Evolutionary conservation across 169 alveolate species (phyloP), one percentile per base, ranked within the genome.

Genomic region (Perkinsus olseni): DNA sequence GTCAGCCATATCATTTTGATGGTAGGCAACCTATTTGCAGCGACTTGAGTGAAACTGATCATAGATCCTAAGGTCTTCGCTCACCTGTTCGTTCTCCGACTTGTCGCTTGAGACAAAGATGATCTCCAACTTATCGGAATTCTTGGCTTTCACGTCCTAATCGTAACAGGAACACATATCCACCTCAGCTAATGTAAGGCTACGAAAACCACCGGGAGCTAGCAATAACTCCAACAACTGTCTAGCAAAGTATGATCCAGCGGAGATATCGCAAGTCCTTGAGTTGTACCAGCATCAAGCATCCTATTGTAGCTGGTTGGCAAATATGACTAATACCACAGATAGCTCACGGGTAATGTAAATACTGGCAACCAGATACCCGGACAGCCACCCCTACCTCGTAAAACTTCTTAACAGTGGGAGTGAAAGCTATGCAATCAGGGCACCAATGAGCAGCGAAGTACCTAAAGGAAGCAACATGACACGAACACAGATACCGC

Each of bases 381-480:
- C n/a, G n/a, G n/a, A n/a, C n/a, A 3, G 28, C 8, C 82, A 62
- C 17, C 82, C 17, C 34, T n/a, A 62, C 96, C 40, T 95, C 92
- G 94, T 96, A 96, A 91, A 96, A 95, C 91, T 96, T 96, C 24
- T 90, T 62, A 10, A 96, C 94, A 11, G 94, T 95, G 38, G 97
- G 97, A 51, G 96, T 96, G 95, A 96, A 96, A 36, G 92, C 94
- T 39, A 97, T 91, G 94, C 97, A 96, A 21, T 97, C 97, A 51
- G 96, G 96, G 92, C 97, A 96, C 98, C 98, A 96, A 92, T 94
- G 96, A 62, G 97, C 98, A 91, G 96, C 94, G 93, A 95, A 96
- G 93, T 95, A 96, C 34, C 82, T 62, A 40, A 11, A 11, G 11
- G 50, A 40, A 40, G n/a, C n/a, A n/a, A n/a, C n/a, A n/a, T n/a